A percentile compares a stretch with the other conserved stretches of the same genome.
phyloP scores from a whole-genome alignment of 2,329 filamentous ascomycete genomes.

The Lasiodiplodia theobromae region DNA sequence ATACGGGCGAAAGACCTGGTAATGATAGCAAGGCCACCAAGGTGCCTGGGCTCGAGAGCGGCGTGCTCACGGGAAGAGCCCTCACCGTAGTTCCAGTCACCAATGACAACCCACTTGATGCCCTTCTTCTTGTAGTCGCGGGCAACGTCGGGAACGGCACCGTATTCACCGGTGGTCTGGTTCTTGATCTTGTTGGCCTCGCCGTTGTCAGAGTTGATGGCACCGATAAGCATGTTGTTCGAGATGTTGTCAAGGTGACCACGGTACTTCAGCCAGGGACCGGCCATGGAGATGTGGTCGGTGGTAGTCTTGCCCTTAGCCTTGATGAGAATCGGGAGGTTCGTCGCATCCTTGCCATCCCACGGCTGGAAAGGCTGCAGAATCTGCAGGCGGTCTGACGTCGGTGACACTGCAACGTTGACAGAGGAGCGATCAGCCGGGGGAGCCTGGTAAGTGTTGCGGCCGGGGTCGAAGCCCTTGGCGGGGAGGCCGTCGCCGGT shows the following conservation, averaged over 20 bases:
- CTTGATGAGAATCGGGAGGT: conserved; percentile 96
- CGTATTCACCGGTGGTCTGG: conserved; percentile 80
- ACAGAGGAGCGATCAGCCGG: conserved; percentile 78
- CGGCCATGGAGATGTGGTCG: conserved; percentile 96
- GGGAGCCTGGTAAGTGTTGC: conserved; percentile 95
- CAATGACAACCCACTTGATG: conserved; percentile 95
- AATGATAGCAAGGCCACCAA: conserved; percentile 96
- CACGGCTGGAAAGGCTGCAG: conserved; percentile 85
- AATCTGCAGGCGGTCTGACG: conserved; percentile 92
- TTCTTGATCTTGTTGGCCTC: conserved; percentile 99
- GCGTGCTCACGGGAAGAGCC: conserved; percentile 98
- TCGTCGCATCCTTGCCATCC: conserved; percentile 87
- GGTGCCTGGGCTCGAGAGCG: conserved; percentile 94
- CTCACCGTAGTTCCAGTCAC: conserved; percentile 99
- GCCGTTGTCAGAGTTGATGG: conserved; percentile 92
- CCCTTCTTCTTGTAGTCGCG: conserved; percentile 99
- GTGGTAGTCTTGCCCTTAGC: conserved; percentile 94
- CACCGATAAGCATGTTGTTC: conserved; percentile 99
- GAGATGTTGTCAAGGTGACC: conserved; percentile 99
- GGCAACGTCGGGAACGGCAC: conserved; percentile 89
- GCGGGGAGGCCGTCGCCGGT: conserved; percentile 80
- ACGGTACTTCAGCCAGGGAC: conserved; percentile 98
- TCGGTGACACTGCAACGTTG: conserved; percentile 81
- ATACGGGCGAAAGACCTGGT: conserved; percentile 97
- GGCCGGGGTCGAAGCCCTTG: conserved; percentile 86